Evolutionary conservation across 2,329 filamentous ascomycete species (phyloP), one percentile per base, ranked within the genome.

Genomic region (Mycosphaerella sp.): DNA sequence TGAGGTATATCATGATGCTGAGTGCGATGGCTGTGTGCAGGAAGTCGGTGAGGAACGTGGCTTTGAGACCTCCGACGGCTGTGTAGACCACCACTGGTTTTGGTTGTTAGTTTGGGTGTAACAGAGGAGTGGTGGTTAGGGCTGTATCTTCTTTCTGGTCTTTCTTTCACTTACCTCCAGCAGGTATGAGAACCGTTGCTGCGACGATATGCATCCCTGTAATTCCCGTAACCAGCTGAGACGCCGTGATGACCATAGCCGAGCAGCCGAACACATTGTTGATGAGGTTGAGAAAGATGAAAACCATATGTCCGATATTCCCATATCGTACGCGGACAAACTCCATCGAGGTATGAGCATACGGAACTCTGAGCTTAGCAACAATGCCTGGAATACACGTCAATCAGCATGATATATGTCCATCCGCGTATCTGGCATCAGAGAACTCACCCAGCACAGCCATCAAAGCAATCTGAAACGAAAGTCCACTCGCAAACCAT

Each of bases 271-370:
- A 68, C 14, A 76, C 70, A 27, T 63, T 64, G 54, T 64, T 64
- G 49, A 63, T 54, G 8, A 64, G 39, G 51, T 63, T 63, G 14
- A 64, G 49, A 5, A 64, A 16, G 32, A 64, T 62, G 44, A 61
- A 63, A 2, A 63, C 44, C 4, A 55, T 53, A 18, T 64, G 62
- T n/a, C 53, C 61, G 27, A 56, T 55, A 8, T 47, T 55, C 6
- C 63, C 63, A 42, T 65, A 64, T 50, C 63, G 52, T 63, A 72
- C 72, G 3, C 68, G 68, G 34, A 77, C 71, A 39, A 78, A 76
- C 55, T 77, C 75, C 2, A 77, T 66, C 3, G 72, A 75, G 0
- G 75, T 78, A 50, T 78, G 75, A 0, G 75, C 75, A 50, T 76
- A 75, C 0, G 75, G 75, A 0, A 77, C 73, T 32, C 74, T 65